phyloP scores from a whole-genome alignment of 2,329 filamentous ascomycete genomes.

The Hymenoscyphus albidus region DNA sequence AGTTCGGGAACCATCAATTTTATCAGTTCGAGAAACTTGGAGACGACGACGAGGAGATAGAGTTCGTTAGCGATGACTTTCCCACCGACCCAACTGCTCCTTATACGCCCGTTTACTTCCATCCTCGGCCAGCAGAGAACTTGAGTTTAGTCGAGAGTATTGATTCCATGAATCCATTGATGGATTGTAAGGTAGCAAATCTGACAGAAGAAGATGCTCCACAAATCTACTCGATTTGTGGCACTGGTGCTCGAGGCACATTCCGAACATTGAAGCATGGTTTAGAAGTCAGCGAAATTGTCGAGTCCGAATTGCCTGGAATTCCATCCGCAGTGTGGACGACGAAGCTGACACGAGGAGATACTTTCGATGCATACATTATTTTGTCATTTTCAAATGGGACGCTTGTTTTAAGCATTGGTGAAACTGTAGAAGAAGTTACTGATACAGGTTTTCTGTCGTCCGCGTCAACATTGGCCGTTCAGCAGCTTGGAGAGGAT shows the following conservation, averaged over 20 bases:
- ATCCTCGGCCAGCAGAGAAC: slow-evolving; percentile 74
- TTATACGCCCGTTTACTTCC: slow-evolving; percentile 80
- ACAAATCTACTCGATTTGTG: slow-evolving; percentile 91
- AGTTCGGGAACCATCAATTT: slow-evolving; percentile 89
- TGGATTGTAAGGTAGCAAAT: slow-evolving; percentile 90
- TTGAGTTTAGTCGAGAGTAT: slow-evolving; percentile 80
- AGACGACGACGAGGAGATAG: slow-evolving; percentile 86
- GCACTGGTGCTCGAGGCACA: slow-evolving; percentile 80
- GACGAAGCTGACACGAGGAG: slow-evolving; percentile 75
- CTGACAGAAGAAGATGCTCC: slow-evolving; percentile 88
- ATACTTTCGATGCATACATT: slow-evolving; percentile 91
- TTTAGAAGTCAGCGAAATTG: slow-evolving; percentile 87
- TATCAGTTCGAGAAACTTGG: slow-evolving; percentile 98
- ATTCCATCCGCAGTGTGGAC: slow-evolving; percentile 95
- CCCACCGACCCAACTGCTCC: slow-evolving; percentile 68
- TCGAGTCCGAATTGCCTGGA: slow-evolving; percentile 87
- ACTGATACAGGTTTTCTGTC: slow-evolving; percentile 90
- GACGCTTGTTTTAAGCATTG: slow-evolving; percentile 89
- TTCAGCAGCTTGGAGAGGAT: slow-evolving; percentile 91
- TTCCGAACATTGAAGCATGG: slow-evolving; percentile 93
- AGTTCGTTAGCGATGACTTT: slow-evolving; percentile 81
- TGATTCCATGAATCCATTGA: slow-evolving; percentile 82
- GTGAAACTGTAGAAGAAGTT: slow-evolving; percentile 94
- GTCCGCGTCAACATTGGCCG: slow-evolving; percentile 82
- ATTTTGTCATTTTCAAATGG: slow-evolving; percentile 89